Evolutionary conservation across 345 rosid species (phyloP).

Genomic region (Linum usitatissimum): DNA sequence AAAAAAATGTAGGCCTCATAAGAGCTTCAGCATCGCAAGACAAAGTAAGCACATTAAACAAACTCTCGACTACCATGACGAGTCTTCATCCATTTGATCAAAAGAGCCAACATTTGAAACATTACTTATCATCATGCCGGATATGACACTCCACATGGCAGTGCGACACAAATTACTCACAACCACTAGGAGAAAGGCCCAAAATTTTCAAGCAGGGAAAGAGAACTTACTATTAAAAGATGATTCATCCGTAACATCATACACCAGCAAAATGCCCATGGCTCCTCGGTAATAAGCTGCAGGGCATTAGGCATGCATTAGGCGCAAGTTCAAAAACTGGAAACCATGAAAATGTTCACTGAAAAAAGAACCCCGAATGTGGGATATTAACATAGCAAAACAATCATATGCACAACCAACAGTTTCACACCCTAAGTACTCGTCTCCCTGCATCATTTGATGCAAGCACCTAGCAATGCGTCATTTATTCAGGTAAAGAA

Average conservation of each 20-base stretch:
- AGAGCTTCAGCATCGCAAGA: too few relatives aligned
- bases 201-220: not conserved
- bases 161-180: not conserved
- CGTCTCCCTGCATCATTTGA: too few relatives aligned
- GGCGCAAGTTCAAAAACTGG: not conserved
- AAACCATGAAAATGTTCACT: not conserved
- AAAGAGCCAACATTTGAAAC: not conserved
- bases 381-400: too few relatives aligned
- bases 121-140: not conserved
- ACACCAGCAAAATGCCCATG: slow-evolving; percentile 17
- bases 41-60: not conserved
- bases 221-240: slow-evolving; percentile 21
- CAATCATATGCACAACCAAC: too few relatives aligned
- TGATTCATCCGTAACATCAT: slow-evolving; percentile 14
- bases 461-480: too few relatives aligned
- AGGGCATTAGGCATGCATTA: not conserved
- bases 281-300: slow-evolving; percentile 12
- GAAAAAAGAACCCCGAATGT: not conserved
- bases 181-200: too few relatives aligned
- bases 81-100: not conserved
- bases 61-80: too few relatives aligned
- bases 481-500: too few relatives aligned
- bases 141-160: not conserved
- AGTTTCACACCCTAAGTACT: too few relatives aligned
- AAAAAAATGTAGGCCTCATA: not conserved